A percentile compares a stretch with the other conserved stretches of the same genome.
Evolutionary conservation across 805 yeast species (phyloP).

Genomic region (Barnettozyma populi): DNA sequence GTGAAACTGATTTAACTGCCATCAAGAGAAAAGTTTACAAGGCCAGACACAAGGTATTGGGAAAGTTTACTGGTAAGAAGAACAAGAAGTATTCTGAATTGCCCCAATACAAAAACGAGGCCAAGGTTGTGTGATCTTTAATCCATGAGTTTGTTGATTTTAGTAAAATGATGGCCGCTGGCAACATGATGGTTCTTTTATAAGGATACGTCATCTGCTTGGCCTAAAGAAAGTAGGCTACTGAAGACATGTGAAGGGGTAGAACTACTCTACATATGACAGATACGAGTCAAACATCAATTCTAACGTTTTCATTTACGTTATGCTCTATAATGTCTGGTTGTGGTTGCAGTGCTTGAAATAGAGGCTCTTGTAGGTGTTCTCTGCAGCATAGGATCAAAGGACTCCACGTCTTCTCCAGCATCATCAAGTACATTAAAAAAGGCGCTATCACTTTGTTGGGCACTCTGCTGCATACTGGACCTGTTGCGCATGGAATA

Average conservation of each 20-base stretch:
- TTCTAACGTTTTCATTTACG: background rate
- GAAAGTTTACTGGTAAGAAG: slow-evolving; percentile 32
- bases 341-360: slow-evolving; percentile 16
- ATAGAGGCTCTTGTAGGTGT: slow-evolving; percentile 4
- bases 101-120: slow-evolving; percentile 31
- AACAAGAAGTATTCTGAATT: slow-evolving; percentile 37
- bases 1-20: slow-evolving; percentile 47
- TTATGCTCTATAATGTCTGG: slow-evolving; percentile 9
- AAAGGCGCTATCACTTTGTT: background rate
- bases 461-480: background rate
- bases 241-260: slow-evolving; percentile 16
- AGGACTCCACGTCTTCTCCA: background rate
- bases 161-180: background rate
- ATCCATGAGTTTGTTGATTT: background rate
- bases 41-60: slow-evolving; percentile 34
- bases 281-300: slow-evolving; percentile 22
- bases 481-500: slow-evolving; percentile 7
- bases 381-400: slow-evolving; percentile 3
- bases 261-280: slow-evolving; percentile 14
- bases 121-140: slow-evolving; percentile 7
- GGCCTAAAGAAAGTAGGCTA: slow-evolving; percentile 8
- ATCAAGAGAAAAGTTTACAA: slow-evolving; percentile 33
- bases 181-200: background rate
- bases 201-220: background rate
- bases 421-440: background rate